A percentile compares a stretch with the other conserved stretches of the same genome.
phyloP scores from a whole-genome alignment of 495 filamentous ascomycete species.

The Aspergillus taichungensis region DNA sequence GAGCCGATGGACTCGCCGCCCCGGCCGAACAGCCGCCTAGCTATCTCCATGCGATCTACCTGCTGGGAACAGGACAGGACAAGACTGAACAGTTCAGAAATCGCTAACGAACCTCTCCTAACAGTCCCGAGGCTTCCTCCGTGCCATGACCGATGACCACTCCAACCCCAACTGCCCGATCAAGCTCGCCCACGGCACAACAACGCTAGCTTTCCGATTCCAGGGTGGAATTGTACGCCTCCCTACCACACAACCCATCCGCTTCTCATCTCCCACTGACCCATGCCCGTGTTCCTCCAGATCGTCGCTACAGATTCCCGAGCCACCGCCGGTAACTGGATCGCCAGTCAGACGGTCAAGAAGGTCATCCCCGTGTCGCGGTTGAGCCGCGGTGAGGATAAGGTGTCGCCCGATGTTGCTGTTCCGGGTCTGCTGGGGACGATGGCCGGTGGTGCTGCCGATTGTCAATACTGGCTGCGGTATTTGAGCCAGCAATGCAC shows the following conservation, averaged over 20 bases:
- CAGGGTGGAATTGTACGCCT: conserved; percentile 73
- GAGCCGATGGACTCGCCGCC: too few species aligned
- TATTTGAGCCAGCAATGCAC: conserved; percentile 99
- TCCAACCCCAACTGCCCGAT: conserved; percentile 94
- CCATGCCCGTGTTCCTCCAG: conserved; percentile 11
- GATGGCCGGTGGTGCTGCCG: conserved; percentile 97
- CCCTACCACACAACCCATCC: background rate
- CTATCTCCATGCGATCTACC: too few species aligned
- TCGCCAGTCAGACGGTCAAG: conserved; percentile 98
- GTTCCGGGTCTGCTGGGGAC: conserved; percentile 77
- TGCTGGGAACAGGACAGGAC: background rate
- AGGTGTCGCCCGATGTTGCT: conserved; percentile 60
- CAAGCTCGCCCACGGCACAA: conserved; percentile 98
- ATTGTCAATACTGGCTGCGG: conserved; percentile 99
- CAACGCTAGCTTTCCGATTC: conserved; percentile 96
- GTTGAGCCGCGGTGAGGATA: conserved; percentile 39
- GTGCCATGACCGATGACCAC: conserved; percentile 93
- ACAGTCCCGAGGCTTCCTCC: conserved; percentile 83
- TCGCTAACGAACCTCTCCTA: conserved; percentile 2
- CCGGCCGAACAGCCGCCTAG: too few species aligned
- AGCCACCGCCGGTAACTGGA: conserved; percentile 96
- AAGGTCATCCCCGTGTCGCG: conserved; percentile 72
- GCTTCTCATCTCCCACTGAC: conserved; percentile 1
- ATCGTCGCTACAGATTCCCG: conserved; percentile 96
- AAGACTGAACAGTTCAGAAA: background rate